Evolutionary conservation across 1,139 yeast genomes (phyloP), one percentile per base, ranked within the genome.

Genomic region (Pichia inconspicua): DNA sequence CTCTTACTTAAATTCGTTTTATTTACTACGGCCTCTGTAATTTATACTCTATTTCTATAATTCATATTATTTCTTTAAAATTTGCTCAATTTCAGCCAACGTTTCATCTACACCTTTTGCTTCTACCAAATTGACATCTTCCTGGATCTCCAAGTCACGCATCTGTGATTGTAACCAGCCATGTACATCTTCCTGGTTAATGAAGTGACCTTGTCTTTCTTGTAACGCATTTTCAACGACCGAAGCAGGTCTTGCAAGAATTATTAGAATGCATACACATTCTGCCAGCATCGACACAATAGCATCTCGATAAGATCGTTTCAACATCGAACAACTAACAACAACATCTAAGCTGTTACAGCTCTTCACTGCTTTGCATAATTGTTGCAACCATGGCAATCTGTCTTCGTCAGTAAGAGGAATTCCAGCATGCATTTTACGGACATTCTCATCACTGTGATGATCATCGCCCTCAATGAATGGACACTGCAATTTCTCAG

Each of bases 401-500:
- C 98, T 70, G 64, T 92, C 98, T 1, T 81, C 94, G 61, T 92
- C 97, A 0, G 80, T 78, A 50, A 92, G 70, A 1, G 98, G 95
- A 30, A 77, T 73, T 0, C 95, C 95, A 25, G 69, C 57, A 2
- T 84, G 67, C 98, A 92, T 92, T 64, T 92, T 92, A 17, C 73
- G 81, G 17, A 90, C 71, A 61, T 92, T 92, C 54, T 47, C 51
- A 36, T 48, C 32, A 0, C 95, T 89, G 62, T 90, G 97, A 36
- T 84, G 72, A 3, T 71, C 68, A 63, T 92, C 98, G 10, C 97
- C 98, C 64, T 92, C 98, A 15, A 89, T 66, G n/a, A 39, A 39
- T 6, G n/a, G 22, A n/a, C 37, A 34, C 10, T 5, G 5, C 10
- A 34, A 17, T 7, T 8, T 7, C 15, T 17, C 11, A 9, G 40